A percentile compares a stretch with the other conserved stretches of the same genome.
phyloP scores from a whole-genome alignment of 345 rosid genomes.

The Eucalyptus decipiens region DNA sequence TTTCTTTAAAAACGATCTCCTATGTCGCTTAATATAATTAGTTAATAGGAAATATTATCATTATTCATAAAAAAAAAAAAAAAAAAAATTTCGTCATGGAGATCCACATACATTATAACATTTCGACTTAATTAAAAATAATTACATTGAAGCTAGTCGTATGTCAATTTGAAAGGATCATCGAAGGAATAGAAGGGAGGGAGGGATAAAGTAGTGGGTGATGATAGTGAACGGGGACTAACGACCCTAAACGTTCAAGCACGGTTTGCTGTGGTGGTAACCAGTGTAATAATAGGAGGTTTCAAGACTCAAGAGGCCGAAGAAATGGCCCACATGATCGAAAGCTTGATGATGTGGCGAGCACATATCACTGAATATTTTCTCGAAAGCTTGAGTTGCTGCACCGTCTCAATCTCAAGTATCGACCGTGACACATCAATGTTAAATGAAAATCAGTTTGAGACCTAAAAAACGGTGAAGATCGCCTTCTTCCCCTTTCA shows the following conservation, averaged over 20 bases:
- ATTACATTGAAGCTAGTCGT: not conserved
- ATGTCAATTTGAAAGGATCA: not conserved
- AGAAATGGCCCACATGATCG: not conserved
- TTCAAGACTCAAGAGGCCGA: not conserved
- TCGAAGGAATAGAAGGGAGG: not conserved
- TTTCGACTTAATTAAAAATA: not conserved
- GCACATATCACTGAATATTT: too few species aligned
- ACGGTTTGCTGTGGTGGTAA: too few species aligned
- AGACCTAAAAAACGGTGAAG: not conserved
- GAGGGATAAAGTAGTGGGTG: not conserved
- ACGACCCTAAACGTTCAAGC: too few species aligned
- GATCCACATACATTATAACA: too few species aligned
- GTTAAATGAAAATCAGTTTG: not conserved
- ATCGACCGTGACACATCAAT: not conserved
- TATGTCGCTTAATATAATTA: too few species aligned
- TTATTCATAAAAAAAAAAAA: too few species aligned
- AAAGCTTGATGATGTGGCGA: accelerated
- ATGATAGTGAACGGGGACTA: accelerated
- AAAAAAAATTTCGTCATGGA: too few species aligned
- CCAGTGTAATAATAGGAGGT: not conserved
- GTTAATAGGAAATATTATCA: too few species aligned
- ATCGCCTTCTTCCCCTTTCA: not conserved
- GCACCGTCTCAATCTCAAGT: not conserved
- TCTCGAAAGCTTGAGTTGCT: too few species aligned
- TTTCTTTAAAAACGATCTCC: too few species aligned